Base-by-base conservation (phyloP, 805 yeast genomes). In the Clavispora asparagi region DNA sequence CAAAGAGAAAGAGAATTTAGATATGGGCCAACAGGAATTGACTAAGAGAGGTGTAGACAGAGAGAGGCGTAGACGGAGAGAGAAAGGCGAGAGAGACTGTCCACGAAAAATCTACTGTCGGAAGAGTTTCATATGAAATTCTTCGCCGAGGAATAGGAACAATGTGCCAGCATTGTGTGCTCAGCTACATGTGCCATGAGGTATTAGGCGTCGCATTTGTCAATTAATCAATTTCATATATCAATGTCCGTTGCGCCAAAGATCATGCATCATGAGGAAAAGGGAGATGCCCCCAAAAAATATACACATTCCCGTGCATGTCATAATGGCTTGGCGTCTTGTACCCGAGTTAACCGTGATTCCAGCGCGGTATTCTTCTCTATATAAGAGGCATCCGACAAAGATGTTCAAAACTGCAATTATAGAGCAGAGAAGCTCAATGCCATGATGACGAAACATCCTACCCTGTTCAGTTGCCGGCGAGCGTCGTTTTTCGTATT, bases 311-410 rank as follows among this genome's bases (percentile, higher is more conserved):
- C 38, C 28, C 3, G 47, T 44, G 44, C 53, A 49, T 13, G 46
- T 42, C 49, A 49, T 44, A 29, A 51, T 49, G 28, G 55, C 53
- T 38, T 38, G 42, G 13, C 53, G 32, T 16, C 55, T 37, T 25
- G 48, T 40, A 10, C 47, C 55, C 4, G 53, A 43, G 16, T 40
- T 29, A 23, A 42, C 47, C 12, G 53, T 49, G 32, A 51, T 42
- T 14, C 55, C 55, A n/a, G 26, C 37, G 14, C 28, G 40, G 13
- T 25, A 13, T 33, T 51, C 55, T 25, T 46, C 41, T 10, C 44
- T 36, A 35, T 49, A 51, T 16, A 51, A 28, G 11, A 51, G 16
- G n/a, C 45, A 19, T 6, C 45, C 55, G 11, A 48, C 38, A 35
- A 39, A 14, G 7, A 51, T 44, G 17, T 51, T 51, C 35, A 51